Evolutionary conservation across 2,329 filamentous ascomycete genomes (phyloP).

Genomic region (Fusarium brachygibbosum): DNA sequence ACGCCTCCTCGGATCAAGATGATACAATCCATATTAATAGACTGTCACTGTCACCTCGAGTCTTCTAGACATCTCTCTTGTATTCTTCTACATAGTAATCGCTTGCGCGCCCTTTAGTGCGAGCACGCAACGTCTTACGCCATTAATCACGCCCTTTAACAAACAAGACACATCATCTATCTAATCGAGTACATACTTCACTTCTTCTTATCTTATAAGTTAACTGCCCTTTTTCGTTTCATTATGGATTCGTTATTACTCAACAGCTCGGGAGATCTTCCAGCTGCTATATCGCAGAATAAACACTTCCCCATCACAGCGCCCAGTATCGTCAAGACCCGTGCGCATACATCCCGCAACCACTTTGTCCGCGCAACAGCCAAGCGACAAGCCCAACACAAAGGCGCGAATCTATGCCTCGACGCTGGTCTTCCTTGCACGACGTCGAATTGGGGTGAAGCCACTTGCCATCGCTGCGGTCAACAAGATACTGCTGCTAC

Average conservation of each 20-base stretch:
- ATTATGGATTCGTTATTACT: slow-evolving; percentile 45
- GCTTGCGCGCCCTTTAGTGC: slow-evolving; percentile 37
- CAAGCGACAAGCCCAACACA: slow-evolving; percentile 49
- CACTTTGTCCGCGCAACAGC: slow-evolving; percentile 52
- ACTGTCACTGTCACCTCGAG: slow-evolving; percentile 12
- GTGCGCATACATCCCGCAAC: slow-evolving; percentile 45
- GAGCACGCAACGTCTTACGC: slow-evolving; percentile 47
- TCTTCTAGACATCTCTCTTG: slow-evolving; percentile 43
- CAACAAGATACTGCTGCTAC: slow-evolving; percentile 16
- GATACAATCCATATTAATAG: slow-evolving; percentile 41
- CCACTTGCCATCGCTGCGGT: slow-evolving; percentile 34
- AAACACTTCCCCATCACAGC: slow-evolving; percentile 38
- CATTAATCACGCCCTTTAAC: slow-evolving; percentile 29
- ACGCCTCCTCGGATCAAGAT: slow-evolving; percentile 40
- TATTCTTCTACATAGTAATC: slow-evolving; percentile 25
- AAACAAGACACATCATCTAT: slow-evolving; percentile 21
- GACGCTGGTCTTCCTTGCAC: slow-evolving; percentile 45
- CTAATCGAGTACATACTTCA: not conserved
- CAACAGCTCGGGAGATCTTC: slow-evolving; percentile 43
- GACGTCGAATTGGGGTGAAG: slow-evolving; percentile 4
- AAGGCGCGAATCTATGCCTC: slow-evolving; percentile 37
- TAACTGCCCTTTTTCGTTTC: not conserved
- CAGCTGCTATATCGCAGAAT: slow-evolving; percentile 33
- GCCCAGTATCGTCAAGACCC: slow-evolving; percentile 23
- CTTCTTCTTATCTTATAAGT: slow-evolving; percentile 24